A percentile compares a stretch with the other conserved stretches of the same genome.
Conservation (phyloP, 1,284 basidiomycete species). For the Ceratobasidium sp. region DNA sequence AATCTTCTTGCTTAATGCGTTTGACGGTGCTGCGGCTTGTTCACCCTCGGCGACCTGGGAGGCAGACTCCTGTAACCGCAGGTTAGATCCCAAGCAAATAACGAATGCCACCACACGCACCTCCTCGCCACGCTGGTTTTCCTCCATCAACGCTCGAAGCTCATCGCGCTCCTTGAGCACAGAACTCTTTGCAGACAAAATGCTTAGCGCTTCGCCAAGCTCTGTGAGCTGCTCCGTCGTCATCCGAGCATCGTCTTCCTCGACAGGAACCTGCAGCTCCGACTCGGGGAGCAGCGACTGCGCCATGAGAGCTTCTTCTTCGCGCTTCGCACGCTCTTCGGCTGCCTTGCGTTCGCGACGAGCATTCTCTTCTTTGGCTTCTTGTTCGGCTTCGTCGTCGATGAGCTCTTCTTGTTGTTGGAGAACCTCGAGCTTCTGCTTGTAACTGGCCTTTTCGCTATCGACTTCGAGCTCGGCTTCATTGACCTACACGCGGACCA, state of each 20-base stretch:
- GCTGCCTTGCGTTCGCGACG: conserved; percentile 85
- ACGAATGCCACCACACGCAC: conserved; percentile 55
- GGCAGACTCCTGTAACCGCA: conserved; percentile 35
- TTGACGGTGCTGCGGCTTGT: conserved; percentile 66
- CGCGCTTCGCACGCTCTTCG: conserved; percentile 64
- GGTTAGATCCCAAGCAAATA: conserved; percentile 10
- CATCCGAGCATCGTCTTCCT: conserved; percentile 86
- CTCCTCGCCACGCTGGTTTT: conserved; percentile 89
- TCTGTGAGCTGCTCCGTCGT: conserved; percentile 96
- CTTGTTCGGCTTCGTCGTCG: conserved; percentile 98
- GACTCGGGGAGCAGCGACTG: conserved; percentile 81
- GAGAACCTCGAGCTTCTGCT: conserved; percentile 97
- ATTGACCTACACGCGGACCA: conserved; percentile 71
- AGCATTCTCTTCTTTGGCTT: conserved; percentile 92
- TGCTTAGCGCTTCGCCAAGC: conserved; percentile 89
- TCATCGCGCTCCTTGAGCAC: conserved; percentile 97
- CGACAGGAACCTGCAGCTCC: conserved; percentile 63
- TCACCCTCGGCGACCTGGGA: conserved; percentile 28
- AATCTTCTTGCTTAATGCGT: conserved; percentile 92
- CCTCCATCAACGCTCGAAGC: conserved; percentile 88
- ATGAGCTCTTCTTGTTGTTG: conserved; percentile 99
- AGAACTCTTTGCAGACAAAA: conserved; percentile 95
- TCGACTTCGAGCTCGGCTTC: conserved; percentile 97
- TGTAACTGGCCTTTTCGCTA: conserved; percentile 93
- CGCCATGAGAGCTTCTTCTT: conserved; percentile 76